These are phyloP conservation scores for Alternaria ethzedia DNA, from an alignment of 2,329 filamentous ascomycete species.

Conservation along the genomic window DNA sequence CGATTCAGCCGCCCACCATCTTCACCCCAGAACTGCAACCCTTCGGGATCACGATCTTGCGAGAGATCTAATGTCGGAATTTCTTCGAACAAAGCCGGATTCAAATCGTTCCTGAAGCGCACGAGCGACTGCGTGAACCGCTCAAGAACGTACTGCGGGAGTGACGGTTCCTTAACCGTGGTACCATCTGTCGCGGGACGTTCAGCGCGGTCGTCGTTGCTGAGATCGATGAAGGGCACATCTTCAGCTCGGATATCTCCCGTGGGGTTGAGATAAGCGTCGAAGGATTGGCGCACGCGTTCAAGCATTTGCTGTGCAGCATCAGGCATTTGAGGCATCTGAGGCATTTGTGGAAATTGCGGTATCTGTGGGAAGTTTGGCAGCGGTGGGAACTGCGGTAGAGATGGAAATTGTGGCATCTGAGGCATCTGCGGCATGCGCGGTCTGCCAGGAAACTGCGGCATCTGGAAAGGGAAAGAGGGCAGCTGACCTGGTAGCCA, in stretches of 20 bases:
- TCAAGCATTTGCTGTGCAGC: constrained; percentile 46
- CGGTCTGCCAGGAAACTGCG: constrained; percentile 41
- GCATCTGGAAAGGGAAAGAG: constrained; percentile 46
- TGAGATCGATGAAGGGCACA: constrained; percentile 47
- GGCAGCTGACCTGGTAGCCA: constrained; percentile 47
- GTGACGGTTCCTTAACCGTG: constrained; percentile 47
- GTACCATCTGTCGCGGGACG: constrained; percentile 44
- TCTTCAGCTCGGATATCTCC: constrained; percentile 42
- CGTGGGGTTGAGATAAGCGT: constrained; percentile 52
- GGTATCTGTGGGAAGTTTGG: constrained; percentile 38
- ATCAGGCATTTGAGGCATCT: constrained; percentile 36
- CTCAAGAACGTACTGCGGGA: constrained; percentile 55
- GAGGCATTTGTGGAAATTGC: constrained; percentile 32
- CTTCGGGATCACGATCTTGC: constrained; percentile 38
- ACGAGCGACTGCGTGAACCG: constrained; percentile 53
- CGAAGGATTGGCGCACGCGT: constrained; percentile 49
- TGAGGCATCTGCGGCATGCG: constrained; percentile 41
- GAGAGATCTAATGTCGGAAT: constrained; percentile 39
- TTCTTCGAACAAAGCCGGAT: constrained; percentile 40
- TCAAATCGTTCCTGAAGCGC: constrained; percentile 55
- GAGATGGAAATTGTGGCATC: constrained; percentile 38
- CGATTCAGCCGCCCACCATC: constrained; percentile 35
- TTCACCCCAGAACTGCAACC: constrained; percentile 42
- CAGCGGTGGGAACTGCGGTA: constrained; percentile 42
- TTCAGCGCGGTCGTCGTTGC: constrained; percentile 44